Percentiles rank a stretch among this genome's conserved stretches.
Evolutionary conservation across 202 grass and related monocot species (phyloP).

Genomic region (Panicum hallii): DNA sequence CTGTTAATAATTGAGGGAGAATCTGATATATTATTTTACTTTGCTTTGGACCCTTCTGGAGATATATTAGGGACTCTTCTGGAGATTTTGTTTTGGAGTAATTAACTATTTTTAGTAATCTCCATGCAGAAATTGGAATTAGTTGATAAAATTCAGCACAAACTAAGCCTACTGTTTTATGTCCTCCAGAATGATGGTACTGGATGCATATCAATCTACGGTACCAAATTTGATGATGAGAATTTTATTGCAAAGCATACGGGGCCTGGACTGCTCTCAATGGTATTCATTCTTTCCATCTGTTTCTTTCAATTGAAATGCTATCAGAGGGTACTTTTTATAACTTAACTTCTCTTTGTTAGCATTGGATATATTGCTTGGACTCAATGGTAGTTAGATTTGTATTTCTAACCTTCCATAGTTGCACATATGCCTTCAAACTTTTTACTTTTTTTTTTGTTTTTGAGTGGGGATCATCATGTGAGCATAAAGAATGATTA

Average conservation of each 20-base stretch:
- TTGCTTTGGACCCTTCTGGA: neutral
- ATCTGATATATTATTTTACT: constrained; percentile 16
- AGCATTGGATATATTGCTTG: neutral
- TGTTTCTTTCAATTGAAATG: constrained; percentile 13
- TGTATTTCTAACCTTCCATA: neutral
- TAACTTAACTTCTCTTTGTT: neutral
- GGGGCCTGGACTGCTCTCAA: constrained; percentile 88
- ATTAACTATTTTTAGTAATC: constrained; percentile 17
- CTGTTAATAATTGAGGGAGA: neutral
- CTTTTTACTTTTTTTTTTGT: neutral
- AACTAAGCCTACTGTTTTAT: constrained; percentile 44
- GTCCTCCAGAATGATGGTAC: constrained; percentile 81
- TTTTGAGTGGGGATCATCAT: neutral
- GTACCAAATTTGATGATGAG: constrained; percentile 98
- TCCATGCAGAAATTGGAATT: constrained; percentile 7
- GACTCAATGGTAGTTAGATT: neutral
- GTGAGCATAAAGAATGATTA: constrained; percentile 9
- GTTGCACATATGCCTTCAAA: neutral
- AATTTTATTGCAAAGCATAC: constrained; percentile 99
- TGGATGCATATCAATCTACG: constrained; percentile 87
- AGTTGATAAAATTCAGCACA: constrained; percentile 9
- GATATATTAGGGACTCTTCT: neutral
- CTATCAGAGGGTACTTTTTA: constrained; percentile 9
- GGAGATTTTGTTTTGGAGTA: neutral
- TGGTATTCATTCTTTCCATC: constrained; percentile 60